Percentiles rank a stretch among this genome's conserved stretches.
Conservation (phyloP, 2,329 filamentous ascomycete species). For the Hypoxylon sp. region DNA sequence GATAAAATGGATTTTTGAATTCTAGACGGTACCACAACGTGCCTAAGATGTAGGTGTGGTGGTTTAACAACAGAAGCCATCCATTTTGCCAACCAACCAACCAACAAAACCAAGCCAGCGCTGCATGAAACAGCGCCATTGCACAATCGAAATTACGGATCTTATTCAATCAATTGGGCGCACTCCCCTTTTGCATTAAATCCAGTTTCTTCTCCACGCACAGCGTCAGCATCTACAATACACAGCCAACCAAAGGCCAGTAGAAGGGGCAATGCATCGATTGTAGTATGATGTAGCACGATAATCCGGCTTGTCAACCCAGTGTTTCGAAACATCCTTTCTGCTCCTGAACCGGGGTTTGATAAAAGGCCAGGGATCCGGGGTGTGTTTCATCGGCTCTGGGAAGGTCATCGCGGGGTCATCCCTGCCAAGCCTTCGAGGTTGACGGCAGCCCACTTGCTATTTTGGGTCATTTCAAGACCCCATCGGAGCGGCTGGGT, state of each 20-base stretch:
- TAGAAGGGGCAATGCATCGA: not conserved
- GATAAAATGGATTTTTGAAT: too few relatives aligned
- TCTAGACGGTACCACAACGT: slow-evolving; percentile 7
- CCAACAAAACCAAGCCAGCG: slow-evolving; percentile 12
- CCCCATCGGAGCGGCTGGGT: slow-evolving; percentile 28
- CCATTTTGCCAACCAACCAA: too few relatives aligned
- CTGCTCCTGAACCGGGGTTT: slow-evolving; percentile 23
- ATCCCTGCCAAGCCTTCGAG: slow-evolving; percentile 7
- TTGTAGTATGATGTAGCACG: slow-evolving; percentile 20
- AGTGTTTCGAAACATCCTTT: slow-evolving; percentile 41
- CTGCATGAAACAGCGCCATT: slow-evolving; percentile 42
- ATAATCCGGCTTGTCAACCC: slow-evolving; percentile 10
- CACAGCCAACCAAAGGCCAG: slow-evolving; percentile 8
- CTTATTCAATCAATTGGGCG: slow-evolving; percentile 22
- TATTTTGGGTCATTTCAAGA: slow-evolving; percentile 32
- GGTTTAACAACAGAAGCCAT: slow-evolving; percentile 27
- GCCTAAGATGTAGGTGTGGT: too few relatives aligned
- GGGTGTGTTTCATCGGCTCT: slow-evolving; percentile 40
- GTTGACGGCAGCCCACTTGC: slow-evolving; percentile 22
- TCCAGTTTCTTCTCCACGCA: slow-evolving; percentile 9
- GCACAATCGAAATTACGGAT: slow-evolving; percentile 42
- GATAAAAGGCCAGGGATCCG: slow-evolving; percentile 20
- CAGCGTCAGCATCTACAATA: slow-evolving; percentile 18
- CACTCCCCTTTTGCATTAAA: slow-evolving; percentile 9
- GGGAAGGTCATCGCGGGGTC: slow-evolving; percentile 31